Evolutionary conservation across 176 grass and related monocot species (phyloP).

Genomic region (Thinopyrum elongatum): DNA sequence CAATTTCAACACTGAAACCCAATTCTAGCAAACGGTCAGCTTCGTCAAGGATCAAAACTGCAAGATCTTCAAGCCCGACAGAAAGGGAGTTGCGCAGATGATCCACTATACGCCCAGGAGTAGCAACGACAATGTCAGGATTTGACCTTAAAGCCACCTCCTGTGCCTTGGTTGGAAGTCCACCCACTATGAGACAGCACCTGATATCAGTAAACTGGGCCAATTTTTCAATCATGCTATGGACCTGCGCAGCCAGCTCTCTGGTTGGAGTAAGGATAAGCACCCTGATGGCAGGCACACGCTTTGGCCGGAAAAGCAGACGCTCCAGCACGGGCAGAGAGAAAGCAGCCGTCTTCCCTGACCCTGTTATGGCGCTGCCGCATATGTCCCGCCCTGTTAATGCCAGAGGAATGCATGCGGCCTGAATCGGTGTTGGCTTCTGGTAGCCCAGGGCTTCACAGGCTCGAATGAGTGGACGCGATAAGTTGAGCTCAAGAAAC

Average conservation of each 20-base stretch:
- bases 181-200: slow-evolving; percentile 93
- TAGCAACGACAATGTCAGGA: slow-evolving; percentile 97
- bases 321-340: slow-evolving; percentile 83
- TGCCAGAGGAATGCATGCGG: slow-evolving; percentile 94
- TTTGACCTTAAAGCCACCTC: slow-evolving; percentile 88
- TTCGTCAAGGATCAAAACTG: slow-evolving; percentile 96
- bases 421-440: slow-evolving; percentile 97
- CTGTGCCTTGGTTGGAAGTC: slow-evolving; percentile 75
- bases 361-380: slow-evolving; percentile 95
- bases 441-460: slow-evolving; percentile 92
- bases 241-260: slow-evolving; percentile 92
- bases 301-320: slow-evolving; percentile 88
- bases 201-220: slow-evolving; percentile 95
- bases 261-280: slow-evolving; percentile 95
- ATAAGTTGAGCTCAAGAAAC: slow-evolving; percentile 87
- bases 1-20: slow-evolving; percentile 94
- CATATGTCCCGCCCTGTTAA: slow-evolving; percentile 95
- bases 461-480: slow-evolving; percentile 78
- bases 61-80: slow-evolving; percentile 90
- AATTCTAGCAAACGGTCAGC: slow-evolving; percentile 94
- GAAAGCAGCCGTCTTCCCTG: slow-evolving; percentile 97
- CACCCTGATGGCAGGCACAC: slow-evolving; percentile 89
- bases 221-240: slow-evolving; percentile 96
- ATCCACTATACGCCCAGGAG: slow-evolving; percentile 95
- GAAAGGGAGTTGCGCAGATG: slow-evolving; percentile 88